phyloP scores from a whole-genome alignment of 805 yeast species.

The Metschnikowia lochheadii region DNA sequence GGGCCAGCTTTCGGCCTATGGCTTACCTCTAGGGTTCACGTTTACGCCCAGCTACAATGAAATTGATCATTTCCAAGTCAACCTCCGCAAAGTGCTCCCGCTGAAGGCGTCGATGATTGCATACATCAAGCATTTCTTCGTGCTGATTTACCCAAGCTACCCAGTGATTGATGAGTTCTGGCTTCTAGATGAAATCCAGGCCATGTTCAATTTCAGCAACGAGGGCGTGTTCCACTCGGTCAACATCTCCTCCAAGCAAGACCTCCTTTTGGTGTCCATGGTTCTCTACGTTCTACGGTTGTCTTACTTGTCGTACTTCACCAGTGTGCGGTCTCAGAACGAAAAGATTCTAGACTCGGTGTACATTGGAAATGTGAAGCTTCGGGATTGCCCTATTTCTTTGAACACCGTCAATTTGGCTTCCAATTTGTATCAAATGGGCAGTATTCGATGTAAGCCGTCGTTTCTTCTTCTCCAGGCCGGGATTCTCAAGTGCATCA shows the following conservation, averaged over 20 bases:
- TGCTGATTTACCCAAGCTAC: slow-evolving; percentile 15
- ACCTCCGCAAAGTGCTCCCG: slow-evolving; percentile 13
- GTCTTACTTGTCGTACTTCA: slow-evolving; percentile 16
- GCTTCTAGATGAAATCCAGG: slow-evolving; percentile 6
- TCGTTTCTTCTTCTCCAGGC: slow-evolving; percentile 19
- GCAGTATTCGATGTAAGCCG: slow-evolving; percentile 8
- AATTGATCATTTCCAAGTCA: slow-evolving; percentile 7
- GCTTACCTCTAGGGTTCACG: slow-evolving; percentile 12
- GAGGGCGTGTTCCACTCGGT: slow-evolving; percentile 7
- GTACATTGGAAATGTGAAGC: slow-evolving; percentile 4
- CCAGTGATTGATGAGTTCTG: slow-evolving; percentile 16
- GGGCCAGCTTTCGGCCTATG: slow-evolving; percentile 12
- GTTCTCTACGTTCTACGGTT: slow-evolving; percentile 17
- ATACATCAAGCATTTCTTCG: slow-evolving; percentile 14
- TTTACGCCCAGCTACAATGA: slow-evolving; percentile 7
- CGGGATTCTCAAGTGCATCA: slow-evolving; percentile 12
- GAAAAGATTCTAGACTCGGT: slow-evolving; percentile 8
- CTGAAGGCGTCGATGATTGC: slow-evolving; percentile 6
- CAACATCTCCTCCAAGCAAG: slow-evolving; percentile 11
- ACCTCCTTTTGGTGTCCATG: slow-evolving; percentile 13
- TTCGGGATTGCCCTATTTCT: slow-evolving; percentile 15
- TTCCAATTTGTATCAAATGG: slow-evolving; percentile 11
- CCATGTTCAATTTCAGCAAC: slow-evolving; percentile 7
- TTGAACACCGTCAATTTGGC: slow-evolving; percentile 16
- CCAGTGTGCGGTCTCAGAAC: slow-evolving; percentile 12